These are phyloP conservation scores for Tritrichomonas musculus DNA, from an alignment of 208 protist species.

Conservation along the genomic window DNA sequence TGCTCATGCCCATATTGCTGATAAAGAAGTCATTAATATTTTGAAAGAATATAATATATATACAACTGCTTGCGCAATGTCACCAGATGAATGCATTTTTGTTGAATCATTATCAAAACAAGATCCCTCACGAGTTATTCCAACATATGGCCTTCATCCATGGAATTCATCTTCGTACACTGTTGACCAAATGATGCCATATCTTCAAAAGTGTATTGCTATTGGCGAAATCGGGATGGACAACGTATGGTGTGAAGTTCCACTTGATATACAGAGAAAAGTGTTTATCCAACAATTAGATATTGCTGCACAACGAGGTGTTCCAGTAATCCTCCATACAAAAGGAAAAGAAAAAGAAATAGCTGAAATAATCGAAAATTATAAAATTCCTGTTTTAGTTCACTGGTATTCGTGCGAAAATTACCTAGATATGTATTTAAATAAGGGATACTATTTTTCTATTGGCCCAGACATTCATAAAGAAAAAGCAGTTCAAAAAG, in stretches of 20 bases:
- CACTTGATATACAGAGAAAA: neutral
- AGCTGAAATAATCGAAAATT: constrained; percentile 49
- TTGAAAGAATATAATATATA: too few species aligned
- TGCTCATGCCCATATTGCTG: too few species aligned
- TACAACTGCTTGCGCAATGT: too few species aligned
- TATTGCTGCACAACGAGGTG: constrained; percentile 45
- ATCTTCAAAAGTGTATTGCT: neutral
- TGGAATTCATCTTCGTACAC: too few species aligned
- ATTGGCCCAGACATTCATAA: constrained; percentile 60
- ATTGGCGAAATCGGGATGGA: neutral
- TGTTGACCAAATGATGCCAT: too few species aligned
- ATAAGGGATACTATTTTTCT: constrained; percentile 52
- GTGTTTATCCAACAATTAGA: constrained; percentile 55
- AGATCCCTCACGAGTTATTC: too few species aligned
- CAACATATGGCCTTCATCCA: too few species aligned
- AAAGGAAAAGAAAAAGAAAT: constrained; percentile 63
- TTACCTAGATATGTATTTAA: neutral
- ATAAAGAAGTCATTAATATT: too few species aligned
- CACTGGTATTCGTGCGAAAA: constrained; percentile 55
- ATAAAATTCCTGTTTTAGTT: constrained; percentile 49
- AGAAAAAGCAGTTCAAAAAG: neutral
- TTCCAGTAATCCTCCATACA: constrained; percentile 59
- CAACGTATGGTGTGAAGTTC: neutral
- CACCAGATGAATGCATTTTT: too few species aligned
- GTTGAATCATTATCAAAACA: too few species aligned